phyloP scores from a whole-genome alignment of 306 rosid genomes.

The Dalbergia oliveri region DNA sequence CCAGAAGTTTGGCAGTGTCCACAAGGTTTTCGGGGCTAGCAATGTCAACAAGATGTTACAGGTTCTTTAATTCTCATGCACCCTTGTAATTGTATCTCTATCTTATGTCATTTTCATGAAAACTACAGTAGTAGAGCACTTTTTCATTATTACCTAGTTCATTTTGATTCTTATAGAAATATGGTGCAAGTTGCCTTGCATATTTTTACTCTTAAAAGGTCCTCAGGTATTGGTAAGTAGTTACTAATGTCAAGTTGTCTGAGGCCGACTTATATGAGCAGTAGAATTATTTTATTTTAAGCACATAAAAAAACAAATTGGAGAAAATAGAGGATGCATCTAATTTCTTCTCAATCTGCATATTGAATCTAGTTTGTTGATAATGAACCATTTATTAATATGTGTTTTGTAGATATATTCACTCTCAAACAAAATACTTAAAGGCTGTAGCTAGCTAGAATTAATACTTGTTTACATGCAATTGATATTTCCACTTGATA shows the following conservation, averaged over 20 bases:
- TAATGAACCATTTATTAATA: too few species aligned
- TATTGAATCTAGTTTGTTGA: not conserved
- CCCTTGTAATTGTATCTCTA: not conserved
- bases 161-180: not conserved
- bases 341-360: not conserved
- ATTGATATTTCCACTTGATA: not conserved
- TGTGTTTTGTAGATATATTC: not conserved
- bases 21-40: constrained; percentile 97
- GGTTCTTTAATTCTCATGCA: constrained; percentile 55
- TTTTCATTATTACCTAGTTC: constrained; percentile 25
- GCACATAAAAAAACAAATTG: not conserved
- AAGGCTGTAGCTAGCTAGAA: too few species aligned
- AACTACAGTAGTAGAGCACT: not conserved
- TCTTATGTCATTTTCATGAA: constrained; percentile 42
- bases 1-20: constrained; percentile 90
- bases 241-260: not conserved
- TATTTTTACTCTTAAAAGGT: not conserved
- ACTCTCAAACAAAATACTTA: not conserved
- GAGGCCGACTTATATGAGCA: not conserved
- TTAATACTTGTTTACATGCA: not conserved
- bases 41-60: constrained; percentile 98
- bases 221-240: not conserved
- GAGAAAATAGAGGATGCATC: not conserved
- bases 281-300: not conserved
- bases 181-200: not conserved